A percentile compares a stretch with the other conserved stretches of the same genome.
These are phyloP conservation scores for Trichosporon ovoides DNA, from an alignment of 1,284 basidiomycete species.

Conservation along the genomic window DNA sequence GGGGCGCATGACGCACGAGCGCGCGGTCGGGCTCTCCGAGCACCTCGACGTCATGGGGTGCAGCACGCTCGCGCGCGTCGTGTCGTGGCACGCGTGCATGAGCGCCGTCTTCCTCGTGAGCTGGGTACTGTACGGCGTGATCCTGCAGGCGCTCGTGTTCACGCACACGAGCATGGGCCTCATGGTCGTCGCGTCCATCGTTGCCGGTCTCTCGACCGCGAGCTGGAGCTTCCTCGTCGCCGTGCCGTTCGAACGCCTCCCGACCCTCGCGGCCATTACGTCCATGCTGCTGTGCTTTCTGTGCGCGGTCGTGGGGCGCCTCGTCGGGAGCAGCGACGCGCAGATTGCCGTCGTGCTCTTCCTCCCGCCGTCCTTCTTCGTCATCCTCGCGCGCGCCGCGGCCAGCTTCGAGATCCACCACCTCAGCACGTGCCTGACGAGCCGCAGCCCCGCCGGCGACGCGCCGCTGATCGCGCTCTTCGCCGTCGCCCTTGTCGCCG, in stretches of 20 bases:
- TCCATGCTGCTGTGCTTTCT: background rate
- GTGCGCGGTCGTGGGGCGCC: conserved; percentile 60
- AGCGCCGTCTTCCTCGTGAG: conserved; percentile 59
- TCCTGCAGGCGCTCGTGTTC: conserved; percentile 65
- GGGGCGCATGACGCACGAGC: conserved; percentile 60
- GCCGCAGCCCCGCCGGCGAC: conserved; percentile 58
- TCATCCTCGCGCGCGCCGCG: conserved; percentile 64
- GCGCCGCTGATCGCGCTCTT: conserved; percentile 59
- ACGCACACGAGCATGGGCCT: conserved; percentile 58
- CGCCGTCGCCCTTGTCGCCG: conserved; percentile 61
- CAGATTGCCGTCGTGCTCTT: conserved; percentile 58
- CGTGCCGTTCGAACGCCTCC: conserved; percentile 26
- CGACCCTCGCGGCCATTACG: conserved; percentile 28
- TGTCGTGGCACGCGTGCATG: conserved; percentile 62
- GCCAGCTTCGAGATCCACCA: conserved; percentile 62
- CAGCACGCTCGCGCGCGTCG: conserved; percentile 59
- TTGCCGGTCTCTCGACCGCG: conserved; percentile 54
- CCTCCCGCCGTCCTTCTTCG: conserved; percentile 68
- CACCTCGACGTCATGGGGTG: conserved; percentile 72
- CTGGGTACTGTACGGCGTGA: conserved; percentile 60
- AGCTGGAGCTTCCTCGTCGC: conserved; percentile 35
- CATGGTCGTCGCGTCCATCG: conserved; percentile 60
- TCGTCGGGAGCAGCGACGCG: conserved; percentile 55
- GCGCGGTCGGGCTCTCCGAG: conserved; percentile 58
- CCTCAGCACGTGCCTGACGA: conserved; percentile 54